These are phyloP conservation scores for Kwoniella europaea DNA, from an alignment of 768 basidiomycete genomes.

Conservation along the genomic window DNA sequence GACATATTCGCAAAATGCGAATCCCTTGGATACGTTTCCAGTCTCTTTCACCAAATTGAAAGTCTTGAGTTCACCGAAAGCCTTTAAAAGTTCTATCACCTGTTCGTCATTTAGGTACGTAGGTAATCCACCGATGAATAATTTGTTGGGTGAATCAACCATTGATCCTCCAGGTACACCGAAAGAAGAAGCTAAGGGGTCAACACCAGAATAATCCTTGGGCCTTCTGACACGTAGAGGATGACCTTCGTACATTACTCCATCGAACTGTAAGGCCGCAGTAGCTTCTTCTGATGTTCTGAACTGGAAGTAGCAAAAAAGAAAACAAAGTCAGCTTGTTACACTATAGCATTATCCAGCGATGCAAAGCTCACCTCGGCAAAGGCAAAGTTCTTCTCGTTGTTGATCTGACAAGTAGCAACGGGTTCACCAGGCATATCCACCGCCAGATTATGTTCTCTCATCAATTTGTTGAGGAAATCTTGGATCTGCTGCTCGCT, in stretches of 20 bases:
- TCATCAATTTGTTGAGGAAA: constrained; percentile 97
- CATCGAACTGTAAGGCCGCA: constrained; percentile 95
- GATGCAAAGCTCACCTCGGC: constrained; percentile 72
- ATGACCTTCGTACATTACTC: constrained; percentile 90
- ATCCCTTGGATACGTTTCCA: constrained; percentile 85
- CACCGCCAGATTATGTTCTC: constrained; percentile 63
- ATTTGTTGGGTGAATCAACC: constrained; percentile 95
- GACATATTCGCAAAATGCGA: constrained; percentile 98
- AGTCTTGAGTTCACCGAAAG: constrained; percentile 94
- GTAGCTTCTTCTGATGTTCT: constrained; percentile 96
- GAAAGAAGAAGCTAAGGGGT: constrained; percentile 71
- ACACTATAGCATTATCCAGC: neutral
- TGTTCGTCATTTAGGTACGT: constrained; percentile 97
- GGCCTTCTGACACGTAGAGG: constrained; percentile 98
- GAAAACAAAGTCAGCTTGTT: neutral
- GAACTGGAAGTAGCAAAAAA: constrained; percentile 67
- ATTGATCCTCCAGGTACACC: constrained; percentile 94
- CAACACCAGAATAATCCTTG: constrained; percentile 88
- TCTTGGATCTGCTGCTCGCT: constrained; percentile 89
- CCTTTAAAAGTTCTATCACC: constrained; percentile 95
- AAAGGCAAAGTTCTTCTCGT: constrained; percentile 98
- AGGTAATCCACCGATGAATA: constrained; percentile 95
- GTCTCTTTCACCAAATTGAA: constrained; percentile 98
- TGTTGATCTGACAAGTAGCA: constrained; percentile 91
- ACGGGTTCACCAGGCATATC: constrained; percentile 75